Base-by-base conservation (phyloP, 2,329 filamentous ascomycete species). In the Ustulina deusta region DNA sequence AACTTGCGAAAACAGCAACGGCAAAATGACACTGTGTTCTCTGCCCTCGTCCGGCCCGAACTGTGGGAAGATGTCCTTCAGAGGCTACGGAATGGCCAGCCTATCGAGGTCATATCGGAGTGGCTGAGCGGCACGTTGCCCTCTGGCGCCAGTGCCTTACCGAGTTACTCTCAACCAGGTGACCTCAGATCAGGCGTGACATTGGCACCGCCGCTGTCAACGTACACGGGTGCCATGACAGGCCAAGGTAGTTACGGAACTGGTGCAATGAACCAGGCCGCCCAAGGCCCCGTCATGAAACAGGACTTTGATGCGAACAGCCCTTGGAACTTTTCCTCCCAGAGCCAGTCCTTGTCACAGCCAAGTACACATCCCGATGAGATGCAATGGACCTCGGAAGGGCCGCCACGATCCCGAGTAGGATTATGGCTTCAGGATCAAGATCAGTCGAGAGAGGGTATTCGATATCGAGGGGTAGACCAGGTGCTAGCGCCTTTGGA, bases 41-140 rank as follows among this genome's bases (percentile, higher is more conserved):
- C 83, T 3, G 88, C 87, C 10, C 82, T 90, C 54, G 77, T 80
- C 5, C 82, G 82, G 11, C 80, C 85, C 1, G 83, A 85, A 6
- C 76, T 85, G 6, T 84, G 84, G 81, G 85, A 87, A 66, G 85
- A 88, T 40, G 83, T 90, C 1, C 71, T 90, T 61, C 78, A 81
- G 22, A 83, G 84, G 6, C 74, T 90, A 49, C 86, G 85, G 48
- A 79, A 77, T 29, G 87, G 88, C 48, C 85, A 89, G 67, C 79
- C 82, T 9, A 77, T 89, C 25, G 86, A 89, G 51, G 79, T 68
- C 52, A 87, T 90, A 63, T 85, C 86, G 4, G 84, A 87, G 58
- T 88, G 84, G 82, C 80, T 90, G 1, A 80, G 77, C 17, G 74
- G 72, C 2, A 69, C 74, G 2, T 63, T 79, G 4, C 75, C 79